Evolutionary conservation across 2,329 filamentous ascomycete genomes (phyloP), one percentile per base, ranked within the genome.

Genomic region (Aspergillus sp.): DNA sequence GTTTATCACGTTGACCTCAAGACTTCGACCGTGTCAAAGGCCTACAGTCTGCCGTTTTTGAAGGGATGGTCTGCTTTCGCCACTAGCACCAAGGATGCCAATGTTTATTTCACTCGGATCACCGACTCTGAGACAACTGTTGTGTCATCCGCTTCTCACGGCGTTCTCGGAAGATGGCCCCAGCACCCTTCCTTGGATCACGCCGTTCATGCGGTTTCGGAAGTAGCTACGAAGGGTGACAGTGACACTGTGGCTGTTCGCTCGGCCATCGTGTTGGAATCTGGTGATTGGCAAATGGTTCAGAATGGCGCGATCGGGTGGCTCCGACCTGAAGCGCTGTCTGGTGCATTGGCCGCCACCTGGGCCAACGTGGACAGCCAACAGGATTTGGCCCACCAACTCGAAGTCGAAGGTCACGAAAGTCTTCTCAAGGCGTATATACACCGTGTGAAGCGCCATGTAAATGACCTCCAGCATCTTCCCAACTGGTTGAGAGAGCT

Each of bases 81-180:
- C 0, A 88, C 86, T 0, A 95, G 89, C 75, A 90, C 87, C 2
- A 83, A 85, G 41, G 89, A 88, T 58, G 86, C 89, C 19, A 93
- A 95, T 67, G 88, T 96, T 7, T 97, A 91, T 77, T 96, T 98
- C 72, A 93, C 90, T 2, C 86, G 93, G 58, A 81, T 95, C 60
- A 92, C 90, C 0, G 80, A 86, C 34, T 85, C 89, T 8, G 90
- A 96, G 68, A 81, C 91, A 2, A 80, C 83, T 30, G 80, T 96
- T 24, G 82, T 90, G 5, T 91, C 90, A 1, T 96, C 92, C 0
- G 80, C 81, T 27, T 95, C 91, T 1, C 86, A 93, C 64, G 86
- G 83, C n/a, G 77, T 92, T 40, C 80, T 97, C 33, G 89, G 86
- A 13, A 84, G 86, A 54, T 97, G 91, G 91, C 75, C 83, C 2